phyloP scores from a whole-genome alignment of 1,139 yeast genomes.

The Yamadazyma membranifaciens region DNA sequence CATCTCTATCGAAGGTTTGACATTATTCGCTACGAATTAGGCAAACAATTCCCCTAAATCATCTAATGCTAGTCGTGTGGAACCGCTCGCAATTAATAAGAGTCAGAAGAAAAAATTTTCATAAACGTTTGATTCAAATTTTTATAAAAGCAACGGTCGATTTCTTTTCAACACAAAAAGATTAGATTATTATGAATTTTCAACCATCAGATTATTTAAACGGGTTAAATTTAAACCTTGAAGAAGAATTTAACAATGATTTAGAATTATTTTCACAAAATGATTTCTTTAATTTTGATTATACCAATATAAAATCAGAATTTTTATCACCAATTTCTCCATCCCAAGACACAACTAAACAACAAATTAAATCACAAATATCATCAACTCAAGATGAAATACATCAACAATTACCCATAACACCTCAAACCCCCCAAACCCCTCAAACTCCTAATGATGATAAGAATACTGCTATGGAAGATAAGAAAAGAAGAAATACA shows the following conservation, averaged over 20 bases:
- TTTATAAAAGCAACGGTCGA: too few relatives aligned
- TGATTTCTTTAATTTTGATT: conserved; percentile 49
- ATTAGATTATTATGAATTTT: conserved; percentile 29
- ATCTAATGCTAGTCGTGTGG: too few relatives aligned
- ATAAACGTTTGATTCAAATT: not conserved
- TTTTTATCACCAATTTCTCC: conserved; percentile 3
- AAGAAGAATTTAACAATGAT: conserved; percentile 23
- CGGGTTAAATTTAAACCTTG: conserved; percentile 38
- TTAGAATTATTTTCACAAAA: conserved; percentile 45
- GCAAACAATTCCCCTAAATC: too few relatives aligned
- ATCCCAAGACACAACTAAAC: not conserved
- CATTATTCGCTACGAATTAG: too few relatives aligned
- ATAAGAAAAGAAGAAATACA: conserved; percentile 71
- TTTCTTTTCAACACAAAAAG: not conserved
- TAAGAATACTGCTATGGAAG: conserved; percentile 20
- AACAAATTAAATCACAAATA: not conserved
- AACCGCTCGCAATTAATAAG: too few relatives aligned
- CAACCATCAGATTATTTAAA: conserved; percentile 45
- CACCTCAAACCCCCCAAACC: not conserved
- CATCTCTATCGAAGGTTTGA: too few relatives aligned
- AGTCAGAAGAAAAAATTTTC: conserved; percentile 3
- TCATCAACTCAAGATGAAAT: not conserved
- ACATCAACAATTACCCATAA: conserved; percentile 3
- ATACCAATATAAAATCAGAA: conserved; percentile 16
- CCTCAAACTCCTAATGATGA: not conserved